These are phyloP conservation scores for Scytalidium sp. DNA, from an alignment of 2,329 filamentous ascomycete species.

Conservation along the genomic window DNA sequence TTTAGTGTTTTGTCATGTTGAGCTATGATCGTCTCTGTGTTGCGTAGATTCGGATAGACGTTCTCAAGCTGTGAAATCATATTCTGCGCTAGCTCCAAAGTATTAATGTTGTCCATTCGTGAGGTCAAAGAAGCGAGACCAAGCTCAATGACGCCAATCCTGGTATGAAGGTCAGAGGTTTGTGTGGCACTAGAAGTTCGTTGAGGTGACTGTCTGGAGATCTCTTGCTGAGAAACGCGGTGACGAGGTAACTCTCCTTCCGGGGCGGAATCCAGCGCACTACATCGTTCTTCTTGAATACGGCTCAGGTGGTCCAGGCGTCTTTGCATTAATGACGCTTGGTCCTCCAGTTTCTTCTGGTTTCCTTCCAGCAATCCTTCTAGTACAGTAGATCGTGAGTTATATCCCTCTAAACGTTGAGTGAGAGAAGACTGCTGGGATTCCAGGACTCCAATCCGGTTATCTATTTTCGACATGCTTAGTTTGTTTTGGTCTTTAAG, in stretches of 20 bases:
- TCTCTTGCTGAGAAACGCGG: no score
- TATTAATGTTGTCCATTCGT: slow-evolving; percentile 24
- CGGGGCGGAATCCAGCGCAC: neutral
- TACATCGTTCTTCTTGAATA: neutral
- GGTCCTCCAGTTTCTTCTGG: neutral
- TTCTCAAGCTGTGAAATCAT: slow-evolving; percentile 22
- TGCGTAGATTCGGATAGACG: slow-evolving; percentile 5
- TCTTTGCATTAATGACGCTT: neutral
- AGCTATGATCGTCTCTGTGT: neutral
- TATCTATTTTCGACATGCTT: neutral
- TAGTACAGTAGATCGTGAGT: neutral
- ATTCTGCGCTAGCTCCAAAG: slow-evolving; percentile 30
- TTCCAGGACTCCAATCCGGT: neutral
- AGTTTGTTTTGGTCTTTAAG: neutral
- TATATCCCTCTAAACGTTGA: neutral
- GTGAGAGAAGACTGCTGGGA: neutral
- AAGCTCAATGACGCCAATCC: slow-evolving; percentile 3
- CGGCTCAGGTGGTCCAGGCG: neutral
- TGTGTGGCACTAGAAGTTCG: neutral
- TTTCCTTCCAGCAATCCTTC: neutral
- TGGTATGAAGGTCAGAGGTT: neutral
- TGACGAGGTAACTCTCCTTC: slow-evolving; percentile 1
- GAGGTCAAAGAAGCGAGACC: slow-evolving; percentile 11
- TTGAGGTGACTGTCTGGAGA: no score
- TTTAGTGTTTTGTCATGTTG: neutral